phyloP scores from a whole-genome alignment of 2,329 filamentous ascomycete genomes.

The Parafenestella ontariensis region DNA sequence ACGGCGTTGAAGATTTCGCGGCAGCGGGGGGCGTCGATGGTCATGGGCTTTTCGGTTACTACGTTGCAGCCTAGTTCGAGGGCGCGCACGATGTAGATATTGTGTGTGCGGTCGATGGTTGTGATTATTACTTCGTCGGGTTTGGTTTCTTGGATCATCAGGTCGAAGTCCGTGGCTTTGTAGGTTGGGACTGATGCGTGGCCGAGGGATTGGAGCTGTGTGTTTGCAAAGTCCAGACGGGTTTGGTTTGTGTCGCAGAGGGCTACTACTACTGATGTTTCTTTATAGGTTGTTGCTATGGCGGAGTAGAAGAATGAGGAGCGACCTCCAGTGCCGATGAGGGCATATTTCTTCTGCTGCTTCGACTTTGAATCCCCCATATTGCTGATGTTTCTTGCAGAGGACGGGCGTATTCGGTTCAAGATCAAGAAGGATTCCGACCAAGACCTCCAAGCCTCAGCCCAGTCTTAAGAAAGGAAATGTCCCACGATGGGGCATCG shows the following conservation, averaged over 20 bases:
- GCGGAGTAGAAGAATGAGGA: slow-evolving; percentile 68
- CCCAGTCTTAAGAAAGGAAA: slow-evolving; percentile 11
- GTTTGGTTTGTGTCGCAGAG: slow-evolving; percentile 68
- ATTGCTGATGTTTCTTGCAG: neutral
- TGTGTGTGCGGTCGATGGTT: slow-evolving; percentile 68
- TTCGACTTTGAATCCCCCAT: slow-evolving; percentile 19
- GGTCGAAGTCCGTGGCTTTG: slow-evolving; percentile 62
- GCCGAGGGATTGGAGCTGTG: slow-evolving; percentile 56
- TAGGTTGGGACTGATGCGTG: slow-evolving; percentile 62
- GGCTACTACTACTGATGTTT: slow-evolving; percentile 61
- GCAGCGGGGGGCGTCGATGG: slow-evolving; percentile 64
- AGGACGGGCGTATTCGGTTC: neutral
- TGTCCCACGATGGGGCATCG: slow-evolving; percentile 10
- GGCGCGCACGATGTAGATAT: slow-evolving; percentile 66
- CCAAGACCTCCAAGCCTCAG: slow-evolving; percentile 4
- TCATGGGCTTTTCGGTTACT: slow-evolving; percentile 72
- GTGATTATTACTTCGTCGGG: slow-evolving; percentile 69
- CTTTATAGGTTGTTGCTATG: slow-evolving; percentile 61
- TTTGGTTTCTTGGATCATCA: slow-evolving; percentile 63
- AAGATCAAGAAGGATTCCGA: neutral
- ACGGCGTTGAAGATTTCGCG: slow-evolving; percentile 63
- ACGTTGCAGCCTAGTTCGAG: slow-evolving; percentile 67
- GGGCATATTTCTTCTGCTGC: slow-evolving; percentile 54
- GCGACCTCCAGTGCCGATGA: slow-evolving; percentile 66
- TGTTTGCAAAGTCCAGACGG: slow-evolving; percentile 64